These are phyloP conservation scores for Elongisporangium undulatum DNA, from an alignment of 352 stramenopile species.

Conservation along the genomic window DNA sequence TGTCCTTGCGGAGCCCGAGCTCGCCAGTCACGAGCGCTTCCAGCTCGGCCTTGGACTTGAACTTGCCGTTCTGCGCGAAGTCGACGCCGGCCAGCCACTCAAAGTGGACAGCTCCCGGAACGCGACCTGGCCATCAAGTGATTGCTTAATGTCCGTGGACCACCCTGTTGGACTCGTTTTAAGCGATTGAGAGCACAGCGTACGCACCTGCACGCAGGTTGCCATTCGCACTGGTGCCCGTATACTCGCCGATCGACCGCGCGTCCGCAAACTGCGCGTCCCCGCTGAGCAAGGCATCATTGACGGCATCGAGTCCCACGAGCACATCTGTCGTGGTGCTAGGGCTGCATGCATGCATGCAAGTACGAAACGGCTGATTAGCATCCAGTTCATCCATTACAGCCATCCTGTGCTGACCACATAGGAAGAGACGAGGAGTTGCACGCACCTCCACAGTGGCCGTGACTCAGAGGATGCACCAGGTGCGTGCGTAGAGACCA, in stretches of 20 bases:
- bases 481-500: constrained; percentile 26
- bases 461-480: not conserved
- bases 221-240: constrained; percentile 17
- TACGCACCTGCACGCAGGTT: constrained; percentile 17
- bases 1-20: constrained; percentile 12
- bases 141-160: not conserved
- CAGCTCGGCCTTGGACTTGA: constrained; percentile 57
- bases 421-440: not conserved
- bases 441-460: constrained; percentile 9
- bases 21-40: constrained; percentile 33
- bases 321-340: constrained; percentile 18
- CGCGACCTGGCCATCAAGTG: constrained; percentile 2
- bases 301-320: constrained; percentile 22
- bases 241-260: constrained; percentile 24
- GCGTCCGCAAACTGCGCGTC: constrained; percentile 28
- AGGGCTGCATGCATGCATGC: not conserved
- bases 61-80: constrained; percentile 34
- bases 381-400: not conserved
- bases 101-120: constrained; percentile 67
- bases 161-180: not conserved
- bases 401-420: constrained; percentile 1
- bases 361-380: not conserved
- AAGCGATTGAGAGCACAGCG: not conserved
- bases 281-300: constrained; percentile 17
- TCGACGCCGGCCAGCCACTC: constrained; percentile 69